Evolutionary conservation across 176 grass and related monocot genomes (phyloP), one percentile per base, ranked within the genome.

Genomic region (Oryza coarctata): DNA sequence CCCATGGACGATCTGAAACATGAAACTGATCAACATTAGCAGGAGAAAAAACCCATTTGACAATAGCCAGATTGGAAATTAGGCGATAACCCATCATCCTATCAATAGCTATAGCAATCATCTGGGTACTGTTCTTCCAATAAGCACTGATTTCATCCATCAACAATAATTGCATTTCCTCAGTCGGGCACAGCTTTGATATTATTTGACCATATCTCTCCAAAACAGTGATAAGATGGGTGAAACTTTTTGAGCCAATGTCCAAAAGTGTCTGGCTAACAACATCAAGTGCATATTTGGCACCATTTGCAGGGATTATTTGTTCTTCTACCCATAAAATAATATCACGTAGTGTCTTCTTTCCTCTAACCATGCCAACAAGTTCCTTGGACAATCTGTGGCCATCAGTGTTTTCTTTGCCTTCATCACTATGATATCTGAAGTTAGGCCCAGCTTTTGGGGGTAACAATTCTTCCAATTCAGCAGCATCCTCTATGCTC

Each of bases 221-320:
- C 47, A 99, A 80, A 60, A 99, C 87, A 32, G 96, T 95, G 50
- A 99, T 90, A 78, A 99, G 89, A 93, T 99, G 96, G 47, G 96
- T 99, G 74, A 99, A 99, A 86, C 96, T 99, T 88, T 95, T 99
- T 55, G 96, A 95, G 50, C 96, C 96, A n/a, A 95, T 95, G 76
- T 99, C 96, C 77, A 99, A 66, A 75, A 99, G 88, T 7, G 93
- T 95, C 82, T 95, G 91, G 66, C 78, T 89, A 84, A 95, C 90
- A 78, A 99, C 90, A 95, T 86, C 86, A 14, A 99, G 77, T n/a
- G 93, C 91, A 64, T 93, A 91, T 64, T 99, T 83, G 83, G 88
- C 40, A 71, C 90, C 91, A 66, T 93, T 86, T 78, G 73, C 81
- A 70, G 86, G 82, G 89, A 91, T 86, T 93, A 98, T 87, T 64